Conservation (phyloP, 139 green algal species). For the Micractinium conductrix region DNA sequence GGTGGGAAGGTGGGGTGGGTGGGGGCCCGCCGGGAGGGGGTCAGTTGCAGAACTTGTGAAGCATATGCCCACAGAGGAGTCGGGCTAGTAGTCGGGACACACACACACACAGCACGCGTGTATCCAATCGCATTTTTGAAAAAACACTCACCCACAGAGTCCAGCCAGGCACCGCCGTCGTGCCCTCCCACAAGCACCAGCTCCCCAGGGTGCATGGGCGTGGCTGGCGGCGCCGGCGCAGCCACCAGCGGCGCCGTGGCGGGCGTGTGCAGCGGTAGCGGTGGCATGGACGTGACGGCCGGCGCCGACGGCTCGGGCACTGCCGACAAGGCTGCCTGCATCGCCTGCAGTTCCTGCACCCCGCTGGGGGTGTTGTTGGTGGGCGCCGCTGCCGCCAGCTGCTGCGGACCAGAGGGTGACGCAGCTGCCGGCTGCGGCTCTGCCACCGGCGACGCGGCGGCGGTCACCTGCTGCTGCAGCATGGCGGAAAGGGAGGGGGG, state of each 20-base stretch:
- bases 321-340: neutral
- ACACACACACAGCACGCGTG: too few species aligned
- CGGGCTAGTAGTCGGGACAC: too few species aligned
- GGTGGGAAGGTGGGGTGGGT: too few species aligned
- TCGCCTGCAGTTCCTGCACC: neutral
- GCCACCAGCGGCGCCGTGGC: neutral
- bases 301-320: neutral
- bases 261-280: neutral
- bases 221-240: neutral
- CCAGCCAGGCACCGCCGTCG: constrained; percentile 43
- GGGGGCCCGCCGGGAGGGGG: too few species aligned
- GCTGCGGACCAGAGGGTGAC: too few species aligned
- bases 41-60: too few species aligned
- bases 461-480: too few species aligned
- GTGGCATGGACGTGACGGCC: neutral
- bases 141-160: constrained; percentile 35
- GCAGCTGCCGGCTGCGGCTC: neutral
- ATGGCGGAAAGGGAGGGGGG: too few species aligned
- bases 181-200: constrained; percentile 43
- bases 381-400: too few species aligned
- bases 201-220: neutral
- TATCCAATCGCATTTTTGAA: too few species aligned
- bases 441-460: too few species aligned
- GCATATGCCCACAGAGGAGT: too few species aligned
- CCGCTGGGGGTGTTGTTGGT: neutral